These are phyloP conservation scores for Chrysanthemum makinoi DNA, from an alignment of 129 eudicot genomes.

Conservation along the genomic window DNA sequence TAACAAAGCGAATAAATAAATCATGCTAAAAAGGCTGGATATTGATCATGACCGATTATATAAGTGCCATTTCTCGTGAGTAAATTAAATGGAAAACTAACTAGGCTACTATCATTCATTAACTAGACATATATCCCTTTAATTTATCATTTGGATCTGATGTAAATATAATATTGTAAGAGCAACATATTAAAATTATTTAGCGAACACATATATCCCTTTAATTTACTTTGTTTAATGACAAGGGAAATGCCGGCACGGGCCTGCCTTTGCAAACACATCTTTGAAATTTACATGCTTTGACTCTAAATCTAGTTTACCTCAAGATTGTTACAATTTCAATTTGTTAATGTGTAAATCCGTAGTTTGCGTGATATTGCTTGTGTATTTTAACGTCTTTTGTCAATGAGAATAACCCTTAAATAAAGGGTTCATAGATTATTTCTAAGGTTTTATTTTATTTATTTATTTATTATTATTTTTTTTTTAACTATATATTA, in stretches of 20 bases:
- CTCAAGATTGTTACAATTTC: neutral
- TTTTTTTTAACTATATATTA: too few relatives aligned
- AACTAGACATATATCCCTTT: conserved; percentile 5
- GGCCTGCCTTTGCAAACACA: conserved; percentile 35
- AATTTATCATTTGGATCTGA: neutral
- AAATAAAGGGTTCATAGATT: too few relatives aligned
- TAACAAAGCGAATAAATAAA: conserved; percentile 19
- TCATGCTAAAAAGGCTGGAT: conserved; percentile 28
- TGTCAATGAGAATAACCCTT: too few relatives aligned
- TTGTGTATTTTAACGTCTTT: too few relatives aligned
- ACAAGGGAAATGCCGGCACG: conserved; percentile 31
- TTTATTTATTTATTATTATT: too few relatives aligned
- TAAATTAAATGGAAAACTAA: conserved; percentile 25
- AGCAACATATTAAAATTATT: too few relatives aligned
- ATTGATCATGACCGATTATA: conserved; percentile 2
- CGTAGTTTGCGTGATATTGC: neutral
- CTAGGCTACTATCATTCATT: conserved; percentile 24
- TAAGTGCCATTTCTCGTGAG: conserved; percentile 33
- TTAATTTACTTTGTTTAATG: conserved; percentile 1
- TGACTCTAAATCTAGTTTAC: conserved; percentile 5
- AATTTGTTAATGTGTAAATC: neutral
- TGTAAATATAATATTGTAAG: too few relatives aligned
- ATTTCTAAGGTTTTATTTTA: too few relatives aligned
- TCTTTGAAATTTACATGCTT: neutral
- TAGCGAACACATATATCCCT: neutral